Base-by-base conservation (phyloP, 345 rosid species). In the Heritiera fomes region DNA sequence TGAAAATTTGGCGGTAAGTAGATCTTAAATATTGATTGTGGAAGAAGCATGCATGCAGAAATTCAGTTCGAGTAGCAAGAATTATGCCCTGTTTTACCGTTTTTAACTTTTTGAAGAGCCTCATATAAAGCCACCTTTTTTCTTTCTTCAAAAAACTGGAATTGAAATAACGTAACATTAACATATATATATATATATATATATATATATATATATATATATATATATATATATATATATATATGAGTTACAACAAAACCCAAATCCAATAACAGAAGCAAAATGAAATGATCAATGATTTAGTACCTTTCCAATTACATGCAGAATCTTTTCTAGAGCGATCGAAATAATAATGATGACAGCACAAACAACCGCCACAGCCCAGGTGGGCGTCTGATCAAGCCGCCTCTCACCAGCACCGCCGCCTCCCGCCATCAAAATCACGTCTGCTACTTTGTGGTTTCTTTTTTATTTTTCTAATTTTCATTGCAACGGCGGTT, bases 371-470 rank as follows among this genome's bases (percentile, higher is more conserved):
- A 84, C 82, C 4, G 99, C 80, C n/a, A 96, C 97, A 3, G 99
- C 97, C 99, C 99, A 94, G 8, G 97, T 94, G 0, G 99, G 99
- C 2, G 97, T 96, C 82, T 89, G 89, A 80, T 96, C 98, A 34
- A 94, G 96, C 87, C 91, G 89, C 86, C 98, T 92, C 2, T 89
- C 81, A 8, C 66, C 79, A 3, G 77, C 28, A 0, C 34, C 32
- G 6, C 41, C 80, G 13, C 90, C 93, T 59, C 87, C 92, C 0
- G 75, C 91, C 94, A 90, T 94, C 75, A 55, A 34, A 47, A 71
- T 73, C 0, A 30, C 15, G 4, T 3, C 56, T 40, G 15, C 8
- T 1, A 45, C 8, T 23, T 23, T 6, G 10, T 45, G 47, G 47
- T 45, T 45, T 45, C 47, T 7, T 45, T 7, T 45, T 45, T 45